A percentile compares a stretch with the other conserved stretches of the same genome.
phyloP scores from a whole-genome alignment of 2,329 filamentous ascomycete species.

The Pyricularia grisea region DNA sequence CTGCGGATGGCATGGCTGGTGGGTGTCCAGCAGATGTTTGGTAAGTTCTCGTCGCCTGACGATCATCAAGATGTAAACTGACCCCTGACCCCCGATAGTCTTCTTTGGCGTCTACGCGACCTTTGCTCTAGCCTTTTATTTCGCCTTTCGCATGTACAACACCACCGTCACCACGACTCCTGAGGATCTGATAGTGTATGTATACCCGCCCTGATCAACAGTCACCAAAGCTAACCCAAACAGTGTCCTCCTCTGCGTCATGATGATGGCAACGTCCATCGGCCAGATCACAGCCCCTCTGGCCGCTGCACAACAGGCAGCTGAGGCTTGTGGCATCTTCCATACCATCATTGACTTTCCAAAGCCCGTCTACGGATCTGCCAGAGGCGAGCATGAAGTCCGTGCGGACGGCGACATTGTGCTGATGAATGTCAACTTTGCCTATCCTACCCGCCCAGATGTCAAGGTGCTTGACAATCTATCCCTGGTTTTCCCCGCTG shows the following conservation, averaged over 20 bases:
- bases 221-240: not conserved
- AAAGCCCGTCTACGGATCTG: conserved; percentile 23
- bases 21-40: conserved; percentile 15
- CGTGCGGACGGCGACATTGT: conserved; percentile 41
- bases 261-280: conserved; percentile 47
- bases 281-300: conserved; percentile 46
- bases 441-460: conserved; percentile 46
- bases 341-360: conserved; percentile 40
- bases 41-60: too few relatives aligned
- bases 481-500: conserved; percentile 46
- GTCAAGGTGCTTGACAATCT: conserved; percentile 39
- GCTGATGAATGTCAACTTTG: conserved; percentile 55
- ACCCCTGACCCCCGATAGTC: conserved; percentile 9
- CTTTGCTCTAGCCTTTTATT: conserved; percentile 55
- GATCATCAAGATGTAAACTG: too few relatives aligned
- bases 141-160: conserved; percentile 41
- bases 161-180: conserved; percentile 36
- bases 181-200: conserved; percentile 46
- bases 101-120: conserved; percentile 21
- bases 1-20: conserved; percentile 14
- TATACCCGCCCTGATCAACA: not conserved
- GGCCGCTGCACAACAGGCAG: conserved; percentile 44
- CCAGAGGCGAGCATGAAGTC: conserved; percentile 32
- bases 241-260: conserved; percentile 45
- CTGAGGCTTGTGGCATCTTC: conserved; percentile 45